Percentiles rank a stretch among this genome's conserved stretches.
Conservation (phyloP, 2,329 filamentous ascomycete genomes). For the Nectriaceae sp. region DNA sequence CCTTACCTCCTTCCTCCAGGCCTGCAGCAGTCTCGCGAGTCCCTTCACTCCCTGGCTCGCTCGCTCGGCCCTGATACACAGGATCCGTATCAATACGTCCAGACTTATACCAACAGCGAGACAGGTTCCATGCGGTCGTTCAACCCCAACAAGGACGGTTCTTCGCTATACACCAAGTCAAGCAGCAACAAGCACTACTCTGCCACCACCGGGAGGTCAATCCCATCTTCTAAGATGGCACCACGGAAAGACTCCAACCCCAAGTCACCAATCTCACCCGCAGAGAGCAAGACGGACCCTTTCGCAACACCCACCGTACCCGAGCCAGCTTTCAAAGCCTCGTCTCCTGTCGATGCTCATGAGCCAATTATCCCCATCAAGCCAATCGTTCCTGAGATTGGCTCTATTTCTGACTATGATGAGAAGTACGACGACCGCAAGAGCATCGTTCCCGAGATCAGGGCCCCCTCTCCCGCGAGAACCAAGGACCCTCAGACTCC, state of each 20-base stretch:
- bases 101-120: slow-evolving; percentile 59
- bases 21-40: slow-evolving; percentile 78
- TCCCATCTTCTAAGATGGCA: slow-evolving; percentile 29
- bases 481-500: slow-evolving; percentile 29
- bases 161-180: slow-evolving; percentile 49
- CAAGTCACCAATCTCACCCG: slow-evolving; percentile 37
- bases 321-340: slow-evolving; percentile 28
- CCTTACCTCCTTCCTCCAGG: slow-evolving; percentile 93
- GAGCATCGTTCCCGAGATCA: not conserved
- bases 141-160: slow-evolving; percentile 40
- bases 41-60: slow-evolving; percentile 80
- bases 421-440: slow-evolving; percentile 29
- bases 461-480: slow-evolving; percentile 28
- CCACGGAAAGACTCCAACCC: slow-evolving; percentile 46
- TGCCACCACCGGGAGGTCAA: slow-evolving; percentile 25
- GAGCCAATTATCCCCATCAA: slow-evolving; percentile 33
- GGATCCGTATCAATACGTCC: slow-evolving; percentile 77
- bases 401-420: slow-evolving; percentile 34
- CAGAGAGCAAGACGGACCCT: slow-evolving; percentile 35
- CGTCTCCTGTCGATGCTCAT: slow-evolving; percentile 22
- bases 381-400: slow-evolving; percentile 42
- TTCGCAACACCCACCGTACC: slow-evolving; percentile 38
- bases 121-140: slow-evolving; percentile 57
- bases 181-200: slow-evolving; percentile 40
- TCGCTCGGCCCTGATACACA: slow-evolving; percentile 73